A percentile compares a stretch with the other conserved stretches of the same genome.
phyloP scores from a whole-genome alignment of 495 filamentous ascomycete genomes.

The Aspergillus indologenus region DNA sequence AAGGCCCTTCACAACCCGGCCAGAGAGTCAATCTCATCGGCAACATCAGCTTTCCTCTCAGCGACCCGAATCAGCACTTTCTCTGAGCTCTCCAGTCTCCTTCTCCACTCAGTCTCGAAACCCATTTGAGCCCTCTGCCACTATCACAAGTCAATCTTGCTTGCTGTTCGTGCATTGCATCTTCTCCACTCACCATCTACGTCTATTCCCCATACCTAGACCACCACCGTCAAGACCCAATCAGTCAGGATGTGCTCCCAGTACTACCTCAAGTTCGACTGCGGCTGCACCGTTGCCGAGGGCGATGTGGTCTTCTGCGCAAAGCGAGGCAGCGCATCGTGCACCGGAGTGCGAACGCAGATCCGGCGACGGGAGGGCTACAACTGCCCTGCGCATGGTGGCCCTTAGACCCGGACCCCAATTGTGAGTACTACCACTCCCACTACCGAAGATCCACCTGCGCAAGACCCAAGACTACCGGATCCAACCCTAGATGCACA shows the following conservation, averaged over 20 bases:
- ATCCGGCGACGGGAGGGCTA: constrained; percentile 34
- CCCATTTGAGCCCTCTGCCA: constrained; percentile 1
- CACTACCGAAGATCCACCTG: background rate
- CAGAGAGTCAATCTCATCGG: constrained; percentile 17
- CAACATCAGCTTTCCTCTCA: constrained; percentile 15
- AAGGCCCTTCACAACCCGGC: constrained; percentile 22
- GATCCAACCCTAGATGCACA: too few relatives aligned
- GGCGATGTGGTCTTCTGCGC: constrained; percentile 39
- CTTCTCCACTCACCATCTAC: background rate
- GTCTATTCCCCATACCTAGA: background rate
- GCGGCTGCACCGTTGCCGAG: constrained; percentile 38
- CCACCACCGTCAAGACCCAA: background rate
- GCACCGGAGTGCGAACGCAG: constrained; percentile 37
- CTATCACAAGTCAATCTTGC: background rate
- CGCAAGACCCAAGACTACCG: background rate
- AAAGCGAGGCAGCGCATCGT: constrained; percentile 32
- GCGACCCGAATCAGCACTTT: background rate
- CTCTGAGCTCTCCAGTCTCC: background rate
- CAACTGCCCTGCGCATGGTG: constrained; percentile 39
- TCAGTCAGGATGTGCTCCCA: constrained; percentile 37
- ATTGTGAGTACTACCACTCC: background rate
- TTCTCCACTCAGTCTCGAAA: background rate
- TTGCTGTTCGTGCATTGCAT: background rate
- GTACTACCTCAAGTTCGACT: constrained; percentile 44
- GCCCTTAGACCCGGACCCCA: constrained; percentile 18